These are phyloP conservation scores for Neurospora sp. DNA, from an alignment of 495 filamentous ascomycete species.

Conservation along the genomic window DNA sequence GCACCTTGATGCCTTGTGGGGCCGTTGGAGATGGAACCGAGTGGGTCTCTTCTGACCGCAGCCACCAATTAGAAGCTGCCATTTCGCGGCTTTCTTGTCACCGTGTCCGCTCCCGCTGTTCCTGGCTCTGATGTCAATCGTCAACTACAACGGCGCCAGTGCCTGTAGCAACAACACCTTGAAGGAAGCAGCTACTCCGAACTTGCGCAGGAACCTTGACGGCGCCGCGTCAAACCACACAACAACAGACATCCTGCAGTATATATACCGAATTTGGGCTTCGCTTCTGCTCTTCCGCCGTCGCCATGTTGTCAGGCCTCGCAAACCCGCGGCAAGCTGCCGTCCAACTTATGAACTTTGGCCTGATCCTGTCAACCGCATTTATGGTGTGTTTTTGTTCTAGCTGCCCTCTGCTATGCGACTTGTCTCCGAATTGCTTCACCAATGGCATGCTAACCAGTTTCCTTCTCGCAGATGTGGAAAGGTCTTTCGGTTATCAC, in stretches of 20 bases:
- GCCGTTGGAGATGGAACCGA: background rate
- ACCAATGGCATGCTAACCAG: background rate
- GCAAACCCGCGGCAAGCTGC: slow-evolving; percentile 72
- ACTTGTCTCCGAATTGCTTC: background rate
- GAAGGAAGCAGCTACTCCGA: background rate
- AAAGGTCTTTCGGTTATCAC: slow-evolving; percentile 83
- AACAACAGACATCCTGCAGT: background rate
- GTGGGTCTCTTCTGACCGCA: background rate
- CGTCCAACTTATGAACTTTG: slow-evolving; percentile 91
- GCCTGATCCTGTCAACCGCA: slow-evolving; percentile 82
- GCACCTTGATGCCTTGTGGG: background rate
- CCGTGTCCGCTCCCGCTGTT: background rate
- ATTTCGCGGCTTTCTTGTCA: slow-evolving; percentile 8
- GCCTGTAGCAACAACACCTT: background rate
- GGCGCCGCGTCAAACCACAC: background rate
- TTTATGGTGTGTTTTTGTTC: slow-evolving; percentile 56
- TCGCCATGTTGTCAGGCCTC: slow-evolving; percentile 61
- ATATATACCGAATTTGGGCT: background rate
- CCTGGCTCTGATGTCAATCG: background rate
- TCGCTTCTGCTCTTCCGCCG: background rate
- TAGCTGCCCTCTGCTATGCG: background rate
- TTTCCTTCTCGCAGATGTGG: slow-evolving; percentile 52
- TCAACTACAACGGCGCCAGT: background rate
- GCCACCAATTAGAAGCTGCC: slow-evolving; percentile 10
- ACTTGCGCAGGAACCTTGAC: background rate